phyloP scores from a whole-genome alignment of 768 basidiomycete genomes.

The Dacryopinax primogenitus region DNA sequence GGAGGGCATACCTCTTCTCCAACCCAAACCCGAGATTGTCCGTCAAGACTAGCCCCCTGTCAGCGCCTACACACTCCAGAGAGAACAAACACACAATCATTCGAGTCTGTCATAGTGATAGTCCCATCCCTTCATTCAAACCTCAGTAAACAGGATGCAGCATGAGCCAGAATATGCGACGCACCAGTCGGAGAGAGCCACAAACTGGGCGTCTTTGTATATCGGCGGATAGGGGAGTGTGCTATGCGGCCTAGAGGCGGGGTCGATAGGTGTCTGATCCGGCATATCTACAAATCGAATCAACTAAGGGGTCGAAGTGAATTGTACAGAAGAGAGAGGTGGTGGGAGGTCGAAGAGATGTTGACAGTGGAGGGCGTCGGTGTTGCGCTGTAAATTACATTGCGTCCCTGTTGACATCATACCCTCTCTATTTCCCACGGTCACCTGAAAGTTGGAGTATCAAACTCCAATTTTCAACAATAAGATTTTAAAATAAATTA shows the following conservation, averaged over 20 bases:
- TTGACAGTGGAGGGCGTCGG: background rate
- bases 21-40: slow-evolving; percentile 81
- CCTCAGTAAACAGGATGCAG: background rate
- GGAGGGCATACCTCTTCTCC: slow-evolving; percentile 39
- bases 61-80: background rate
- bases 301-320: background rate
- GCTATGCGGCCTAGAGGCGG: slow-evolving; percentile 37
- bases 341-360: background rate
- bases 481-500: too few relatives aligned
- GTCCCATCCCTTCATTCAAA: slow-evolving; percentile 42
- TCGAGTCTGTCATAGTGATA: slow-evolving; percentile 84
- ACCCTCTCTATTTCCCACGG: too few relatives aligned
- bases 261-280: background rate
- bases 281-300: background rate
- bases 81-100: slow-evolving; percentile 54
- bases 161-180: slow-evolving; percentile 23
- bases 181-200: slow-evolving; percentile 84
- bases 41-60: slow-evolving; percentile 50
- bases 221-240: slow-evolving; percentile 71
- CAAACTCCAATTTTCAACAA: too few relatives aligned
- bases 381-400: background rate
- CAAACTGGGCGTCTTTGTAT: slow-evolving; percentile 65
- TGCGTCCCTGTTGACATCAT: too few relatives aligned
- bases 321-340: background rate
- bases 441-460: too few relatives aligned